Conservation (phyloP, 2,329 filamentous ascomycete species). For the Botryosphaeria dothidea region DNA sequence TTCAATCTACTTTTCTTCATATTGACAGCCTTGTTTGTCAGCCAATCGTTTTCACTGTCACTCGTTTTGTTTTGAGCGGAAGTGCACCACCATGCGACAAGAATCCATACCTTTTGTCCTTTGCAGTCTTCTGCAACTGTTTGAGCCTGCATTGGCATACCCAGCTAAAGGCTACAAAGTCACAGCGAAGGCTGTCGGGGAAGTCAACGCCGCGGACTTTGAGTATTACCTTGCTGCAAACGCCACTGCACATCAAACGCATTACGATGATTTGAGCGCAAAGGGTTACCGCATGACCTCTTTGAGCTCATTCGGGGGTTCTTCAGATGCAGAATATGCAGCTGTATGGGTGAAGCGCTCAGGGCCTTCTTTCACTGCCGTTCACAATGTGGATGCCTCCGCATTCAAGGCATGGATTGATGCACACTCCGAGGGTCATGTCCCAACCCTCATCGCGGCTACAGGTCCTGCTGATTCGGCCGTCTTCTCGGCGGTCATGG, state of each 20-base stretch:
- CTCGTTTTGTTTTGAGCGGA: not conserved
- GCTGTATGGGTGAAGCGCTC: conserved; percentile 26
- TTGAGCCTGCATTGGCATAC: not conserved
- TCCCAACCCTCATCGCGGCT: conserved; percentile 28
- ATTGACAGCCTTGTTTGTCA: not conserved
- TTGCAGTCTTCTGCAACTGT: not conserved
- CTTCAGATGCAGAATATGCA: conserved; percentile 23
- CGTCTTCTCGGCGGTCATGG: conserved; percentile 27
- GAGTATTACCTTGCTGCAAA: not conserved
- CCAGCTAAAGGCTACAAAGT: not conserved
- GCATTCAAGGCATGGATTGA: conserved; percentile 26
- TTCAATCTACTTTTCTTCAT: not conserved
- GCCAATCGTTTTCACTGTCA: not conserved
- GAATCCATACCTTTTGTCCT: not conserved
- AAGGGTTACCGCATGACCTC: conserved; percentile 25
- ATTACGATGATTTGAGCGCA: conserved; percentile 20
- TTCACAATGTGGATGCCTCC: conserved; percentile 22
- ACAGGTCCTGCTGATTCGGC: conserved; percentile 24
- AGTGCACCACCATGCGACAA: not conserved
- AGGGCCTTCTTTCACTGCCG: conserved; percentile 24
- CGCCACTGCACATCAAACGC: not conserved
- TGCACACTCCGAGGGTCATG: conserved; percentile 9
- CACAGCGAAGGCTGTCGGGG: not conserved
- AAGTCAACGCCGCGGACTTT: not conserved
- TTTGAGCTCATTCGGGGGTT: conserved; percentile 23